phyloP scores from a whole-genome alignment of 164 flowering plant species.

The Buxus sempervirens region DNA sequence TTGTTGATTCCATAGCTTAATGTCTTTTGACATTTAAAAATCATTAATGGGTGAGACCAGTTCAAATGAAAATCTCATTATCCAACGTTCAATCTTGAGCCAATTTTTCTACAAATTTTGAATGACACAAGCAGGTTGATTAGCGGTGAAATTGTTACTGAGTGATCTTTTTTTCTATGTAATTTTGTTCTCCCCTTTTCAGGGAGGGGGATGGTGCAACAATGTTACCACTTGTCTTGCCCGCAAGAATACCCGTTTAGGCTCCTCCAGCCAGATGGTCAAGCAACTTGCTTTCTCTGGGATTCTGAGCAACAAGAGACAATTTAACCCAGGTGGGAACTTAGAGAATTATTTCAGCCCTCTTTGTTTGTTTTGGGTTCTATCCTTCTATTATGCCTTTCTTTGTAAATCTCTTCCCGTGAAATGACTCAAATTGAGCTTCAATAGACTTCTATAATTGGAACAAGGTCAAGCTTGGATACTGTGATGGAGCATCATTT shows the following conservation, averaged over 20 bases:
- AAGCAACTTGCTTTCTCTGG: conserved; percentile 67
- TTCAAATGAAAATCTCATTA: too few relatives aligned
- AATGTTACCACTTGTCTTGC: conserved; percentile 60
- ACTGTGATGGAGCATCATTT: conserved; percentile 79
- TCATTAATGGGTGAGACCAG: too few relatives aligned
- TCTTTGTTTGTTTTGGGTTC: neutral
- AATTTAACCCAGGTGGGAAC: conserved; percentile 63
- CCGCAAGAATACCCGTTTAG: conserved; percentile 54
- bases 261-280: conserved; percentile 75
- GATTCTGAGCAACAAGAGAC: conserved; percentile 45
- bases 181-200: neutral
- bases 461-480: conserved; percentile 64
- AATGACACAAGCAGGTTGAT: neutral
- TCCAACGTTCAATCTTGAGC: too few relatives aligned
- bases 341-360: neutral
- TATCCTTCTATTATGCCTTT: neutral
- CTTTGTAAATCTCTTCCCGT: neutral
- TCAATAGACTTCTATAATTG: conserved; percentile 65
- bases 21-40: neutral
- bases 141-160: neutral
- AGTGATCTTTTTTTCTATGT: neutral
- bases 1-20: conserved; percentile 15
- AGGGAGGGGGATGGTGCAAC: conserved; percentile 99
- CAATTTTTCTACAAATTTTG: too few relatives aligned
- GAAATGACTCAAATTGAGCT: neutral